Percentiles rank a stretch among this genome's conserved stretches.
Evolutionary conservation across 1,139 yeast species (phyloP).

Genomic region (Scheffersomyces segobiensis): DNA sequence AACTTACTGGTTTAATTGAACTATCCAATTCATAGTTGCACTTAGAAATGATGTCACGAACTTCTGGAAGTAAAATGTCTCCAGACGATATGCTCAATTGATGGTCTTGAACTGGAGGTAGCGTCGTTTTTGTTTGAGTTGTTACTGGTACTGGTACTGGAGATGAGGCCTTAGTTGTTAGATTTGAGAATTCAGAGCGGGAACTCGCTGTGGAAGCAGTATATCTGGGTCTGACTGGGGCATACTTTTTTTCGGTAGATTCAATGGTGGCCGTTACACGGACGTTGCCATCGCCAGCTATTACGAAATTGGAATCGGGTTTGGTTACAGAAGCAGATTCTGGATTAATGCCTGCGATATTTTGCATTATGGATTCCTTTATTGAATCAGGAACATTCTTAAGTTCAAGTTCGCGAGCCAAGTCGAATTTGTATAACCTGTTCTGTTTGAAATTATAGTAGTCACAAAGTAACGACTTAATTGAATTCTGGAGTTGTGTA

Average conservation of each 20-base stretch:
- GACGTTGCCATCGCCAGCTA: not conserved
- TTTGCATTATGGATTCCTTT: constrained; percentile 29
- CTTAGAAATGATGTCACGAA: constrained; percentile 9
- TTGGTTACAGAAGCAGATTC: not conserved
- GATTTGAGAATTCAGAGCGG: not conserved
- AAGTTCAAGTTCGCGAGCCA: constrained; percentile 46
- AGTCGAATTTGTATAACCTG: constrained; percentile 39
- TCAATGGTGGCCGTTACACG: not conserved
- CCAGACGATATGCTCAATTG: not conserved
- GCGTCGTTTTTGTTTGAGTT: not conserved
- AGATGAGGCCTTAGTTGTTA: not conserved
- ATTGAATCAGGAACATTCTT: constrained; percentile 34
- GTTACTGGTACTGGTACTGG: not conserved
- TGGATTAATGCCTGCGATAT: constrained; percentile 22
- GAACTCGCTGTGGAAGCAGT: not conserved
- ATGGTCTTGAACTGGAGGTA: not conserved
- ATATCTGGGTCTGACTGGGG: not conserved
- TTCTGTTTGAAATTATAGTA: constrained; percentile 32
- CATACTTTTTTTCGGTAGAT: not conserved
- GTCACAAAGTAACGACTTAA: constrained; percentile 22
- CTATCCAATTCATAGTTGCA: constrained; percentile 28
- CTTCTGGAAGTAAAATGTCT: constrained; percentile 2
- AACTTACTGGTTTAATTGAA: constrained; percentile 19
- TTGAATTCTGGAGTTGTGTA: constrained; percentile 16
- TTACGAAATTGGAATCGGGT: not conserved